Conservation (phyloP, 2,329 filamentous ascomycete species). For the Cordyceps javanica region DNA sequence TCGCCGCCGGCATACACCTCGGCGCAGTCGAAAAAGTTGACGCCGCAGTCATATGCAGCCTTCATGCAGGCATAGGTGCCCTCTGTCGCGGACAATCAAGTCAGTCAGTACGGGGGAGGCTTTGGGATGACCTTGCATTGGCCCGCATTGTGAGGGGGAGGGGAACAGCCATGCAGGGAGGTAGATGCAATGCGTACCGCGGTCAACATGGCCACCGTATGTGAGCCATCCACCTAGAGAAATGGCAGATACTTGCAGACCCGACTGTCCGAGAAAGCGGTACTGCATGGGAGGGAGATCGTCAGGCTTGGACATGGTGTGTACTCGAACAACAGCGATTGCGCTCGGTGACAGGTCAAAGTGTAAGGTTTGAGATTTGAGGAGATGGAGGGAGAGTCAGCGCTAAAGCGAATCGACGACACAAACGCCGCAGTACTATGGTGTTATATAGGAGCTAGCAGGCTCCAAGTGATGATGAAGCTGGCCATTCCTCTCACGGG, state of each 20-base stretch:
- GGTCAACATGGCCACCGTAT: slow-evolving; percentile 66
- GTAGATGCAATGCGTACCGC: slow-evolving; percentile 39
- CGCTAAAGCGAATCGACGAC: neutral
- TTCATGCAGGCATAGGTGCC: slow-evolving; percentile 54
- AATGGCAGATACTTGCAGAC: slow-evolving; percentile 68
- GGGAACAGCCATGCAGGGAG: neutral
- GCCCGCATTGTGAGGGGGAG: neutral
- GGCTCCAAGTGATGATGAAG: slow-evolving; percentile 4
- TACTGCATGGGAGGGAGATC: slow-evolving; percentile 57
- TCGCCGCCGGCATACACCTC: slow-evolving; percentile 53
- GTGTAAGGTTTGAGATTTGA: neutral
- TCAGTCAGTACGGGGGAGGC: slow-evolving; percentile 10
- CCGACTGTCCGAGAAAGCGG: slow-evolving; percentile 63
- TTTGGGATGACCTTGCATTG: neutral
- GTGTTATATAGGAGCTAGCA: neutral
- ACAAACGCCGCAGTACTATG: neutral
- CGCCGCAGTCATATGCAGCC: slow-evolving; percentile 51
- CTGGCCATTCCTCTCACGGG: neutral
- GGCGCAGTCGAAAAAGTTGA: slow-evolving; percentile 60
- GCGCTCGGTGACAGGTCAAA: neutral
- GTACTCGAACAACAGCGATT: neutral
- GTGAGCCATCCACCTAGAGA: slow-evolving; percentile 68
- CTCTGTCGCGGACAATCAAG: slow-evolving; percentile 23
- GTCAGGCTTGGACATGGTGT: slow-evolving; percentile 33
- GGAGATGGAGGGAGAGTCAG: neutral